These are phyloP conservation scores for Cadophora sp. DNA, from an alignment of 2,329 filamentous ascomycete genomes.

Conservation along the genomic window DNA sequence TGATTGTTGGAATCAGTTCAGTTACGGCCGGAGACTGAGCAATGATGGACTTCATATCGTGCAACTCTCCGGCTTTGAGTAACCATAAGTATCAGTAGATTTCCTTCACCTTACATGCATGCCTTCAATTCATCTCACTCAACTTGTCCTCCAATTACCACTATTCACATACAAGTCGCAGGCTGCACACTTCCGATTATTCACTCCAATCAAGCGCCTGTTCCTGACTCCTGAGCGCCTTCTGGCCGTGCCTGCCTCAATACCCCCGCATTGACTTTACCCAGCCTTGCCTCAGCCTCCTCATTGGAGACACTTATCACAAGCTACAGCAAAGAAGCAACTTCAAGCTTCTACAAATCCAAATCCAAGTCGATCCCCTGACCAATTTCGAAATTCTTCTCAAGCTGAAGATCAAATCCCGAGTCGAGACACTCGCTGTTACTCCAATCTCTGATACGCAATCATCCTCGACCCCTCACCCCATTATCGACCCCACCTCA, in stretches of 20 bases:
- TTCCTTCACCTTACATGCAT: neutral
- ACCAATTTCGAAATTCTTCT: neutral
- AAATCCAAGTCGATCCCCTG: neutral
- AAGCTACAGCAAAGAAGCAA: slow-evolving; percentile 9
- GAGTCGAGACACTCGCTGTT: neutral
- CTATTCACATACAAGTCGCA: neutral
- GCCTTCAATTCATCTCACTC: neutral
- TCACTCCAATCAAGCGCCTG: neutral
- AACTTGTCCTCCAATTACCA: neutral
- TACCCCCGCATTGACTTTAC: slow-evolving; percentile 2
- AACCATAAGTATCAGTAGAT: slow-evolving; percentile 15
- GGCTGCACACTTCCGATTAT: neutral
- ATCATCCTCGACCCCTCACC: neutral
- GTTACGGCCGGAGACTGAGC: slow-evolving; percentile 1
- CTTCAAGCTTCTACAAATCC: slow-evolving; percentile 15
- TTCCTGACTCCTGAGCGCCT: neutral
- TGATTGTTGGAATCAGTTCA: slow-evolving; percentile 4
- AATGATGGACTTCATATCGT: slow-evolving; percentile 4
- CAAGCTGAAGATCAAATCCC: neutral
- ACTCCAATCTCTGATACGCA: neutral
- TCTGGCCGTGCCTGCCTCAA: neutral
- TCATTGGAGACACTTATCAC: neutral
- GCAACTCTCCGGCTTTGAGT: slow-evolving; percentile 1
- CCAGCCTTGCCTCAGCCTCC: slow-evolving; percentile 17
- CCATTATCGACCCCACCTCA: neutral